Percentiles rank a stretch among this genome's conserved stretches.
These are phyloP conservation scores for Silene noctiflora DNA, from an alignment of 179 eudicot species.

Conservation along the genomic window DNA sequence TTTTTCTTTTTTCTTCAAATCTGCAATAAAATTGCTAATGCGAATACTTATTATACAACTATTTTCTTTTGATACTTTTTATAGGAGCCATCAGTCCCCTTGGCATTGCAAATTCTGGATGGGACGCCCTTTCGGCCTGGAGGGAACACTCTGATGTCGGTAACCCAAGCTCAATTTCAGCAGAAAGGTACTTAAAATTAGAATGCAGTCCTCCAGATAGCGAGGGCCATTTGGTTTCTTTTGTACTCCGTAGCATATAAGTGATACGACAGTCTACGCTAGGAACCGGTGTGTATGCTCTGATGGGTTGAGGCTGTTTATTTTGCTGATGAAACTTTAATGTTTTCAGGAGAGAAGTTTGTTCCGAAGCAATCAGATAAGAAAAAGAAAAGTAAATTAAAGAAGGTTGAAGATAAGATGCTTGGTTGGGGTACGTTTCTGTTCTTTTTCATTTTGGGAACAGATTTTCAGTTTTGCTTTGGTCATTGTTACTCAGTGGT, in stretches of 20 bases:
- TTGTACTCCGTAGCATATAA: background rate
- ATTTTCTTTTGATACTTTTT: slow-evolving; percentile 7
- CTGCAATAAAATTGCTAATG: background rate
- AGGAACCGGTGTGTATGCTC: background rate
- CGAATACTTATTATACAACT: background rate
- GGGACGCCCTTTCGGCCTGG: slow-evolving; percentile 84
- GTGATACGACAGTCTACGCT: too few species aligned
- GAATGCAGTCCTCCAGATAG: background rate
- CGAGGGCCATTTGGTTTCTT: background rate
- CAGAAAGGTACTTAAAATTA: slow-evolving; percentile 66
- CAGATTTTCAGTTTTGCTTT: background rate
- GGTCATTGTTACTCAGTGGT: background rate
- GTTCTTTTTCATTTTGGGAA: slow-evolving; percentile 6
- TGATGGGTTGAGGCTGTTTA: slow-evolving; percentile 4
- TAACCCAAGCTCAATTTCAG: slow-evolving; percentile 82
- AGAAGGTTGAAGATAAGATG: slow-evolving; percentile 95
- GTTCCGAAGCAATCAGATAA: slow-evolving; percentile 80
- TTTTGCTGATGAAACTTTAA: slow-evolving; percentile 13
- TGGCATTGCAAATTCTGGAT: slow-evolving; percentile 83
- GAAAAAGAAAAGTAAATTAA: slow-evolving; percentile 79
- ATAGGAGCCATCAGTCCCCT: slow-evolving; percentile 93
- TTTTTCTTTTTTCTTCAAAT: background rate
- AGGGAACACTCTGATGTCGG: slow-evolving; percentile 73
- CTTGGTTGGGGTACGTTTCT: slow-evolving; percentile 91
- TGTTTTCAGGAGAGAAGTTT: slow-evolving; percentile 76